These are phyloP conservation scores for Cercophora scortea DNA, from an alignment of 495 filamentous ascomycete species.

Conservation along the genomic window DNA sequence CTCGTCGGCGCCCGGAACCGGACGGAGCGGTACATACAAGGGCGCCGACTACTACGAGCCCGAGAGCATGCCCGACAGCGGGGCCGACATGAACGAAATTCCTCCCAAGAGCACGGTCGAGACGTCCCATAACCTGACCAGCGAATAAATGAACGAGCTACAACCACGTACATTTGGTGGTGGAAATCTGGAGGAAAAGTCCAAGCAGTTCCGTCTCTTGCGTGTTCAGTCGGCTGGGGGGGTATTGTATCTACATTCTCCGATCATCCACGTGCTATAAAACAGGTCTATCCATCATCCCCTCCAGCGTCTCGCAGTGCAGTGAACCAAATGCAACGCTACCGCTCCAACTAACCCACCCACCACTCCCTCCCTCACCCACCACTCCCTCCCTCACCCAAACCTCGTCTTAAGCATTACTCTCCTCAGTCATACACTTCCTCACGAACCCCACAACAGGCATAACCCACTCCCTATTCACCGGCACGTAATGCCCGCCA, in stretches of 20 bases:
- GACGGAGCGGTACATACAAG: not conserved
- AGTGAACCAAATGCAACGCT: not conserved
- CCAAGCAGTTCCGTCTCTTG: too few species aligned
- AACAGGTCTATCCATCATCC: not conserved
- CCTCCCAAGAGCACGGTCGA: slow-evolving; percentile 3
- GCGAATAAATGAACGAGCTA: too few species aligned
- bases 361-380: not conserved
- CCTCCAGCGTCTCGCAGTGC: not conserved
- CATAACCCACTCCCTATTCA: slow-evolving; percentile 69
- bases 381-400: not conserved
- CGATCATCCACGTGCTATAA: not conserved
- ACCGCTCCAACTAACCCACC: not conserved
- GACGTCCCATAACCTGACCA: not conserved
- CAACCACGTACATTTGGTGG: not conserved
- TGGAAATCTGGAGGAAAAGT: not conserved
- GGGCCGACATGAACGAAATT: slow-evolving; percentile 1
- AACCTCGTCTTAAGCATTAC: too few species aligned
- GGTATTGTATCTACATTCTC: not conserved
- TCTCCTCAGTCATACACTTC: slow-evolving; percentile 37
- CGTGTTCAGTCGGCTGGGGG: too few species aligned
- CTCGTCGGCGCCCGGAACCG: not conserved
- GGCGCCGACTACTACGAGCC: not conserved
- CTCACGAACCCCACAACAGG: slow-evolving; percentile 67
- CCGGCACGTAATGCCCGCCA: slow-evolving; percentile 87
- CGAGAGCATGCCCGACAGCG: not conserved